phyloP scores from a whole-genome alignment of 2,329 filamentous ascomycete species.

The Tolypocladium nubicola region DNA sequence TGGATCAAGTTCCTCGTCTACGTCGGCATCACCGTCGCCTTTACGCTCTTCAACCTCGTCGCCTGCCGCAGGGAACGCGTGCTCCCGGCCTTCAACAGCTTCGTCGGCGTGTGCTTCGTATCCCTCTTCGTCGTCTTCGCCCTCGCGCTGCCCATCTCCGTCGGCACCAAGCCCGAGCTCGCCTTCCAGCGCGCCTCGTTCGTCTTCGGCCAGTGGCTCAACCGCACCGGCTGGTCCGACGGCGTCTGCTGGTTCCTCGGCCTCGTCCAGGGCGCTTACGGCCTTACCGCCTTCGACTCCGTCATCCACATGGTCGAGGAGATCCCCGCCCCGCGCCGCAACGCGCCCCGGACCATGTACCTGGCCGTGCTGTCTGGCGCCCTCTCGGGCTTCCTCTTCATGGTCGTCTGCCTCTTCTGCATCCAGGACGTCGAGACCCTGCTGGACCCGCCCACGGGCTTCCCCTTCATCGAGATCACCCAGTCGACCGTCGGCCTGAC shows the following conservation, averaged over 20 bases:
- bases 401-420: slow-evolving; percentile 39
- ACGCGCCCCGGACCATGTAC: slow-evolving; percentile 40
- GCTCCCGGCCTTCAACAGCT: slow-evolving; percentile 42
- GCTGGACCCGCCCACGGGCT: slow-evolving; percentile 25
- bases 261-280: slow-evolving; percentile 45
- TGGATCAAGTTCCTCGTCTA: slow-evolving; percentile 48
- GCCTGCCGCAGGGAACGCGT: slow-evolving; percentile 32
- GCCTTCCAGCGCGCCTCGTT: slow-evolving; percentile 38
- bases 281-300: slow-evolving; percentile 44
- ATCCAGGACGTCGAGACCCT: slow-evolving; percentile 34
- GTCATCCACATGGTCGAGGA: slow-evolving; percentile 50
- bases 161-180: slow-evolving; percentile 32
- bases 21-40: slow-evolving; percentile 33
- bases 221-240: slow-evolving; percentile 37
- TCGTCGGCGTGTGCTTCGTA: slow-evolving; percentile 41
- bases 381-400: slow-evolving; percentile 38
- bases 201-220: slow-evolving; percentile 39
- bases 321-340: slow-evolving; percentile 38
- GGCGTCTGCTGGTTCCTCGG: slow-evolving; percentile 49
- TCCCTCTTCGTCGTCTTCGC: slow-evolving; percentile 40
- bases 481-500: slow-evolving; percentile 20
- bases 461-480: slow-evolving; percentile 39
- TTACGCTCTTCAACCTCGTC: slow-evolving; percentile 40
- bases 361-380: slow-evolving; percentile 38
- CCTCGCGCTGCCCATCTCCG: slow-evolving; percentile 39